These are phyloP conservation scores for Cupressus sempervirens DNA, from an alignment of 75 land plant genomes.

Conservation along the genomic window DNA sequence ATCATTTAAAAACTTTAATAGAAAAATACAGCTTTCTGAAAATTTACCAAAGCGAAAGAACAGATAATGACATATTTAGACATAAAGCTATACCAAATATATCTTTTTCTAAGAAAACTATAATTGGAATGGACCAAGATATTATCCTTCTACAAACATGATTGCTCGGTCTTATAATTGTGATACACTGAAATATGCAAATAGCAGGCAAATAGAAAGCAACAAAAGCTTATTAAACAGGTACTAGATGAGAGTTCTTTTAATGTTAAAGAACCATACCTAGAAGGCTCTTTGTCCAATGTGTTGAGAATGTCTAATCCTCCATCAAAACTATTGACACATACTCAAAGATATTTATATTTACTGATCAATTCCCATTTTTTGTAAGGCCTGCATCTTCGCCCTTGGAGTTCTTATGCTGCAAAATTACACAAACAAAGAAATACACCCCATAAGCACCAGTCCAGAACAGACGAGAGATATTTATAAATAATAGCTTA, in stretches of 20 bases:
- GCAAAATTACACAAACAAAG: background rate
- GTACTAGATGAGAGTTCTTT: background rate
- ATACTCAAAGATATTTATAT: background rate
- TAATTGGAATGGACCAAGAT: too few relatives aligned
- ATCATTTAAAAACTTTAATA: conserved; percentile 9
- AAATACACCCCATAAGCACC: background rate
- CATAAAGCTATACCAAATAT: background rate
- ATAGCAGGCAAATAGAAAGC: background rate
- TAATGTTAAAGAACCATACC: background rate
- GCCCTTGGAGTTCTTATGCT: conserved; percentile 16
- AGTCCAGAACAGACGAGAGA: background rate
- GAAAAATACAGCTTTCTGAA: background rate
- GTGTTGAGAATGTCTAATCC: background rate
- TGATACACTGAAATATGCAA: background rate
- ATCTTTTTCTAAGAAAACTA: background rate
- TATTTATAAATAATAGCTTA: background rate
- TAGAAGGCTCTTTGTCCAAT: background rate
- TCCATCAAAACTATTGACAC: conserved; percentile 13
- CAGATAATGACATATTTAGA: background rate
- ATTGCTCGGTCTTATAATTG: background rate
- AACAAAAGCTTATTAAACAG: background rate
- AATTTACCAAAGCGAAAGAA: conserved; percentile 1
- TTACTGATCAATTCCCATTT: conserved; percentile 12
- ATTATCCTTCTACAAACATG: background rate
- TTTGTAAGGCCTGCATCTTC: conserved; percentile 17